Percentiles rank a stretch among this genome's conserved stretches.
Evolutionary conservation across 2,329 filamentous ascomycete species (phyloP).

Genomic region (Alternaria alternata): DNA sequence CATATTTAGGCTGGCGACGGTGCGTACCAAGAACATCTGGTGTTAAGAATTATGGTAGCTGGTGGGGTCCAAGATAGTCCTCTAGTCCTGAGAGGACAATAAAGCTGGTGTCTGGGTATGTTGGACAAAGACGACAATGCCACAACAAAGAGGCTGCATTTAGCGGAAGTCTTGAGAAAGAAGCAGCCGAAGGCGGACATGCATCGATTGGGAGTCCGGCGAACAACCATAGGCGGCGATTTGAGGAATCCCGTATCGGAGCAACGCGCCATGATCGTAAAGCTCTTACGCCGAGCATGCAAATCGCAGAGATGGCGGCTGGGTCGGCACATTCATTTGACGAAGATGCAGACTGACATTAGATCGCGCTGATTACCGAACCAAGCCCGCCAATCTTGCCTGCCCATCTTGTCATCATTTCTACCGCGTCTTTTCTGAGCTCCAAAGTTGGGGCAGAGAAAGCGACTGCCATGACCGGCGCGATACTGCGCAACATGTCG

Average conservation of each 20-base stretch:
- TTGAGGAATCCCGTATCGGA: neutral
- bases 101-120: neutral
- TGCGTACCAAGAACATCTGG: neutral
- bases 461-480: slow-evolving; percentile 35
- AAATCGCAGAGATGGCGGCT: no score
- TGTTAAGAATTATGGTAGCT: neutral
- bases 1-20: neutral
- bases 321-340: neutral
- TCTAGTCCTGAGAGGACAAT: neutral
- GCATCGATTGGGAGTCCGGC: neutral
- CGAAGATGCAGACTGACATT: neutral
- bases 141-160: neutral
- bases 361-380: neutral
- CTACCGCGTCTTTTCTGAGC: slow-evolving; percentile 21
- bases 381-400: slow-evolving; percentile 19
- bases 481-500: slow-evolving; percentile 2
- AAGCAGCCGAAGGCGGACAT: neutral
- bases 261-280: neutral
- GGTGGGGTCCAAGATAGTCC: no score
- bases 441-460: slow-evolving; percentile 27
- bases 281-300: neutral
- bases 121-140: neutral
- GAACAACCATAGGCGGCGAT: neutral
- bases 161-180: neutral
- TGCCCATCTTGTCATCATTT: slow-evolving; percentile 39